These are phyloP conservation scores for Cryptococcus sp. DNA, from an alignment of 1,284 basidiomycete genomes.

Conservation along the genomic window DNA sequence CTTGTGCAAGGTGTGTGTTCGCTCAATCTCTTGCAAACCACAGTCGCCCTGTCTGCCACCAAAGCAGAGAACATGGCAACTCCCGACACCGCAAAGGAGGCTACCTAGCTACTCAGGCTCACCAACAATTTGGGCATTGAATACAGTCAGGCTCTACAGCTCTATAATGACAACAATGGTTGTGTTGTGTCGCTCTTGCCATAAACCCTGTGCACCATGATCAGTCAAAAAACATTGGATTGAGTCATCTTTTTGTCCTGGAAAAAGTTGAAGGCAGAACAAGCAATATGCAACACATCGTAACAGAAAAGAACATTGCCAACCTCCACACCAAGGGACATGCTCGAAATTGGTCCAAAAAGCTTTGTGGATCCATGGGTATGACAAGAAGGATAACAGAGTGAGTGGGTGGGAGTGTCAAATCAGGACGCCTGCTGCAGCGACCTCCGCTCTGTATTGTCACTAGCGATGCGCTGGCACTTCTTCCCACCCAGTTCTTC, in stretches of 20 bases:
- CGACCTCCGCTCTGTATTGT: too few species aligned
- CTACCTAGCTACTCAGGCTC: background rate
- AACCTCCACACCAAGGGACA: slow-evolving; percentile 1
- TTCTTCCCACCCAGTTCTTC: too few species aligned
- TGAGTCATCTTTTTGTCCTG: background rate
- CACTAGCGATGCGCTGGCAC: too few species aligned
- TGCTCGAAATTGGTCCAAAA: background rate
- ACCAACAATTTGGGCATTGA: background rate
- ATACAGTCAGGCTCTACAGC: background rate
- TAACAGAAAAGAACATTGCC: slow-evolving; percentile 26
- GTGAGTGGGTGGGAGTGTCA: background rate
- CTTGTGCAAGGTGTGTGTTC: background rate
- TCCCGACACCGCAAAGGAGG: background rate
- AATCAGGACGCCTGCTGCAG: background rate
- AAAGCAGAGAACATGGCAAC: background rate
- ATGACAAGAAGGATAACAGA: background rate
- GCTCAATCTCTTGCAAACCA: background rate
- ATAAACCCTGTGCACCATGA: slow-evolving; percentile 2
- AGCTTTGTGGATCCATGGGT: background rate
- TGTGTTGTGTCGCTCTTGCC: background rate
- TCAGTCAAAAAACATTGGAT: slow-evolving; percentile 3
- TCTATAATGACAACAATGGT: slow-evolving; percentile 4
- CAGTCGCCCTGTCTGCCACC: background rate
- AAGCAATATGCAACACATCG: background rate
- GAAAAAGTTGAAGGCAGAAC: background rate